Conservation (phyloP, 1,284 basidiomycete species). For the Ceratobasidium sp. region DNA sequence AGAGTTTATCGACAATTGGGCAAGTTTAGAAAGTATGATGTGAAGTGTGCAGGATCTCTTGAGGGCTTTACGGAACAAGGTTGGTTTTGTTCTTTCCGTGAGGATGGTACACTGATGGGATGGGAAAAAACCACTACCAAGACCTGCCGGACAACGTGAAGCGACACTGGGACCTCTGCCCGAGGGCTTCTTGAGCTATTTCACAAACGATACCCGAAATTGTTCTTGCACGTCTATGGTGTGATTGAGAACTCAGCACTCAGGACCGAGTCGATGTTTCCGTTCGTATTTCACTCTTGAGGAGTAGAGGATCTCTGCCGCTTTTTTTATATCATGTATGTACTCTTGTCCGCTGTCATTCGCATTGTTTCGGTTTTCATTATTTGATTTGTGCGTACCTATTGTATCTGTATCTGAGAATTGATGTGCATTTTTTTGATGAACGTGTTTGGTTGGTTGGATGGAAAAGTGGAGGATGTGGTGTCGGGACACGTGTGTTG, state of each 20-base stretch:
- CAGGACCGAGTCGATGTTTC: slow-evolving; percentile 81
- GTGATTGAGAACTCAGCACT: slow-evolving; percentile 76
- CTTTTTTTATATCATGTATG: slow-evolving; percentile 7
- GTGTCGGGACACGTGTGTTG: slow-evolving; percentile 25
- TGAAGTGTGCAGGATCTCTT: slow-evolving; percentile 89
- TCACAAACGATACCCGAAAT: slow-evolving; percentile 89
- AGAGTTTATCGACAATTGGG: slow-evolving; percentile 92
- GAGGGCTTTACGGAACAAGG: slow-evolving; percentile 94
- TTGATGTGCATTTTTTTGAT: not conserved
- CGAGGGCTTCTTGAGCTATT: slow-evolving; percentile 90
- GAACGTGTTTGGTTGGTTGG: slow-evolving; percentile 30
- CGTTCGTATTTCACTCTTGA: slow-evolving; percentile 78
- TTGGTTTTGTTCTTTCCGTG: slow-evolving; percentile 52
- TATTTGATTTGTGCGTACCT: not conserved
- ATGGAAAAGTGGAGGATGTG: not conserved
- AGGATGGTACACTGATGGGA: not conserved
- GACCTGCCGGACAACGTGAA: slow-evolving; percentile 91
- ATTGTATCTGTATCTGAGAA: slow-evolving; percentile 12
- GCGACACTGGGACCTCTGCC: slow-evolving; percentile 88
- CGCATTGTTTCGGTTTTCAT: slow-evolving; percentile 14
- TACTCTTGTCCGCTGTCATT: not conserved
- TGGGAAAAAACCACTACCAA: slow-evolving; percentile 94
- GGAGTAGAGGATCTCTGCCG: slow-evolving; percentile 51
- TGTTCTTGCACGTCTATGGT: slow-evolving; percentile 91
- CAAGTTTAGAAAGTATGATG: slow-evolving; percentile 97